These are phyloP conservation scores for Nicotiana knightiana DNA, from an alignment of 257 asterid species.

Conservation along the genomic window DNA sequence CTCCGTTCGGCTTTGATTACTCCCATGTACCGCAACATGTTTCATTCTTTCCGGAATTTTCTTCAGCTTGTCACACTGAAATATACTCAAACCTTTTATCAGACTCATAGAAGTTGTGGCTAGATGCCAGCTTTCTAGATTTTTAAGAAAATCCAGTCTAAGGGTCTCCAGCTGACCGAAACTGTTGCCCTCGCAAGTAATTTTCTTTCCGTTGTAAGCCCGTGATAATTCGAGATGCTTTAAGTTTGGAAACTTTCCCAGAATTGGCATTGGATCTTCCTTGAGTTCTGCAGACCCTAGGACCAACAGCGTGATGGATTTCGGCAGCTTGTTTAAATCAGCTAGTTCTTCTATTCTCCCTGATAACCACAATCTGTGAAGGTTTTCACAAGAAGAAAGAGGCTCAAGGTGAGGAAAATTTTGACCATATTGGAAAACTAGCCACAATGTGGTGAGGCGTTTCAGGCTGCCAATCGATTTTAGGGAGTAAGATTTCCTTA, in stretches of 20 bases:
- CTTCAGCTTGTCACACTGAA: background rate
- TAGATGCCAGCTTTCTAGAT: background rate
- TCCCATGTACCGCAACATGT: background rate
- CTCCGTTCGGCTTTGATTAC: background rate
- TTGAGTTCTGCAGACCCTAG: background rate
- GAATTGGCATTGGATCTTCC: slow-evolving; percentile 14
- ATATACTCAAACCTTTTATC: background rate
- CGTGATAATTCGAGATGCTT: background rate
- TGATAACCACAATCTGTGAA: background rate
- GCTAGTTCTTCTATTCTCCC: background rate
- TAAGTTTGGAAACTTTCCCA: background rate
- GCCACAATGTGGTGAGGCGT: background rate
- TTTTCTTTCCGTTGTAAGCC: background rate
- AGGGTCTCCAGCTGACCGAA: slow-evolving; percentile 3
- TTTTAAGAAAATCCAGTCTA: background rate
- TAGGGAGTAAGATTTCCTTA: background rate
- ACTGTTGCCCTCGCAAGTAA: background rate
- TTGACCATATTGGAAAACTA: background rate
- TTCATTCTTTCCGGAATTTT: background rate
- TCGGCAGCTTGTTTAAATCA: background rate
- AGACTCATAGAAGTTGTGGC: background rate
- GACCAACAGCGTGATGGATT: background rate
- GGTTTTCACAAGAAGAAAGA: slow-evolving; percentile 3
- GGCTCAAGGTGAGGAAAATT: background rate
- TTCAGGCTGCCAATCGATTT: background rate